Conservation (phyloP, 345 rosid species). For the Dovyalis caffra region DNA sequence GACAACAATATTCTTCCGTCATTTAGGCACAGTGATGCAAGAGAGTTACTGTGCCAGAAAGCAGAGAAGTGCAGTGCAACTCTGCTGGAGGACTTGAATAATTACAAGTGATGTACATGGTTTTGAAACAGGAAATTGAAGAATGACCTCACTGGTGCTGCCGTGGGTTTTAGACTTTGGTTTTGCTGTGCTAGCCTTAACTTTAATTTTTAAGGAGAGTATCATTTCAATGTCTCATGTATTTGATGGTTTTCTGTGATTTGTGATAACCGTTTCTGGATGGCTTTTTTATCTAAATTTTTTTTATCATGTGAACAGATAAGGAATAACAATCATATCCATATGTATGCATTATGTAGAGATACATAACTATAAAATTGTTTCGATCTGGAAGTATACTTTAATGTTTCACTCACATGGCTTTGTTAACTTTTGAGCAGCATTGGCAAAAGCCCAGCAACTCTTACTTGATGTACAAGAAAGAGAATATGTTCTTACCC, state of each 20-base stretch:
- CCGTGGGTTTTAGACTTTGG: neutral
- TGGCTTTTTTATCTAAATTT: neutral
- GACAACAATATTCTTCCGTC: neutral
- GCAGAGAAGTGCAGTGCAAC: too few relatives aligned
- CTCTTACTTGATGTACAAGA: conserved; percentile 78
- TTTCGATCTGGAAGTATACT: neutral
- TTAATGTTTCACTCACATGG: conserved; percentile 15
- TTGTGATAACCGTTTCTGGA: neutral
- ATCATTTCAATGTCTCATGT: neutral
- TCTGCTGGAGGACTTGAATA: neutral
- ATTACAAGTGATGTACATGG: neutral
- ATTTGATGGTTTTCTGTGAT: neutral
- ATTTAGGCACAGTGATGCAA: neutral
- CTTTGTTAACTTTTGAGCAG: conserved; percentile 46
- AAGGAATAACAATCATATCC: neutral
- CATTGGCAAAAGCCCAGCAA: conserved; percentile 92
- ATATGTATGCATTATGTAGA: neutral
- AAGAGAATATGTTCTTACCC: conserved; percentile 81
- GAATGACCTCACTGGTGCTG: neutral
- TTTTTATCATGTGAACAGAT: neutral
- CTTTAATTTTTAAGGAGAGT: neutral
- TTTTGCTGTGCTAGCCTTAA: neutral
- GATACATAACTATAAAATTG: neutral
- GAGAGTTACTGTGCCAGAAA: neutral
- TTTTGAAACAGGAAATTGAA: neutral